Evolutionary conservation across 164 flowering plant species (phyloP).

Genomic region (Vitis rotundifolia): DNA sequence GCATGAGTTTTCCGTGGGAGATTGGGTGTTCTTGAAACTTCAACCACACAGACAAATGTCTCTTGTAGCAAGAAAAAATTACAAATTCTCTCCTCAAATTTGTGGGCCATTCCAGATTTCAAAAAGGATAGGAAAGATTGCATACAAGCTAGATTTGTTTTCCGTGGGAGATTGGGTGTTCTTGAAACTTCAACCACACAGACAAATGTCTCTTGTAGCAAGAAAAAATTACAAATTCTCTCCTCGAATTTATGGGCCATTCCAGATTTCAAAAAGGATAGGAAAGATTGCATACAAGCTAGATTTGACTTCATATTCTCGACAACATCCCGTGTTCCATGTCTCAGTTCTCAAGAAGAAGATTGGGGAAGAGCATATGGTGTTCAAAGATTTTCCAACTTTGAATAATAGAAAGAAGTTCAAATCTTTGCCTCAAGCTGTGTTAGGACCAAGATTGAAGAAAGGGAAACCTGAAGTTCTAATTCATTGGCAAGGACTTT

Average conservation of each 20-base stretch:
- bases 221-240: too few relatives aligned
- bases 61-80: too few relatives aligned
- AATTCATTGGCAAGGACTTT: slow-evolving; percentile 1
- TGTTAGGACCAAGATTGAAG: background rate
- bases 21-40: too few relatives aligned
- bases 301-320: background rate
- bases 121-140: background rate
- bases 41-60: too few relatives aligned
- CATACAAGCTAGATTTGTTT: slow-evolving; percentile 9
- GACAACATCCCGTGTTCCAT: slow-evolving; percentile 2
- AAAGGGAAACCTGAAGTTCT: background rate
- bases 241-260: too few relatives aligned
- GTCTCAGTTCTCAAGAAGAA: background rate
- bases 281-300: slow-evolving; percentile 4
- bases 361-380: background rate
- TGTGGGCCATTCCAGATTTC: too few relatives aligned
- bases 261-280: too few relatives aligned
- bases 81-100: too few relatives aligned
- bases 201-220: too few relatives aligned
- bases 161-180: too few relatives aligned
- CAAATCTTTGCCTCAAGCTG: background rate
- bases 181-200: too few relatives aligned
- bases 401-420: background rate
- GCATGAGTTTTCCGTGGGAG: too few relatives aligned
- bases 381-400: background rate